Evolutionary conservation across 495 filamentous ascomycete genomes (phyloP).

Genomic region (Penicillium mononematosum): DNA sequence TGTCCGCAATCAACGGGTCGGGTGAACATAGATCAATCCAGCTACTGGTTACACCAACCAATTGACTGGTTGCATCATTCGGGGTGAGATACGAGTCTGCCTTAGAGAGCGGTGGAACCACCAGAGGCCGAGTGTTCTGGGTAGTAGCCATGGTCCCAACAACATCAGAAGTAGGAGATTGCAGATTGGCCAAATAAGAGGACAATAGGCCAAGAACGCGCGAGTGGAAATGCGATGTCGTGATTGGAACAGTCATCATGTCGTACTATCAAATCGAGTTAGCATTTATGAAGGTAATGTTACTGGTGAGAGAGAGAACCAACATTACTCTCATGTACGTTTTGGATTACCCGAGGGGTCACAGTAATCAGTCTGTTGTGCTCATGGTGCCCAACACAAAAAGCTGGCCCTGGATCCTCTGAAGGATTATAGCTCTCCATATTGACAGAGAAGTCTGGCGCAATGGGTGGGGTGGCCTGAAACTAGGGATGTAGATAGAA

Average conservation of each 20-base stretch:
- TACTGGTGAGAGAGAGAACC: constrained; percentile 19
- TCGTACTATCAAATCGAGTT: constrained; percentile 65
- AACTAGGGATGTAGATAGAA: constrained; percentile 12
- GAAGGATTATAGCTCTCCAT: constrained; percentile 49
- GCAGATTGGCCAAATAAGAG: constrained; percentile 49
- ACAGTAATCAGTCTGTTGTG: constrained; percentile 60
- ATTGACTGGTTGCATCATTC: constrained; percentile 64
- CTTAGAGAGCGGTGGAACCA: constrained; percentile 68
- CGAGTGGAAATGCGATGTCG: constrained; percentile 76
- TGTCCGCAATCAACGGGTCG: constrained; percentile 73
- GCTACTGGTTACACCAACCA: constrained; percentile 71
- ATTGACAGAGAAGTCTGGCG: constrained; percentile 16
- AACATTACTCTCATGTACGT: constrained; percentile 61
- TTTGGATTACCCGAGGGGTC: constrained; percentile 59
- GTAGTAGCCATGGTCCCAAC: constrained; percentile 39
- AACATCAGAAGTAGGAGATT: constrained; percentile 31
- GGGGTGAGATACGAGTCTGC: constrained; percentile 74
- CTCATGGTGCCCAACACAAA: constrained; percentile 86
- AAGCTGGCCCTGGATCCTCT: constrained; percentile 59
- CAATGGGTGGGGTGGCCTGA: constrained; percentile 13
- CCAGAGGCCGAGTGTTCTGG: constrained; percentile 46
- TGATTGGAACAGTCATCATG: constrained; percentile 87
- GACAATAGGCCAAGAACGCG: constrained; percentile 66
- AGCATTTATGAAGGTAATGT: constrained; percentile 2
- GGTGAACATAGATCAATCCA: constrained; percentile 90